Percentiles rank a stretch among this genome's conserved stretches.
phyloP scores from a whole-genome alignment of 305 asterid genomes.

The Fraxinus velutina region DNA sequence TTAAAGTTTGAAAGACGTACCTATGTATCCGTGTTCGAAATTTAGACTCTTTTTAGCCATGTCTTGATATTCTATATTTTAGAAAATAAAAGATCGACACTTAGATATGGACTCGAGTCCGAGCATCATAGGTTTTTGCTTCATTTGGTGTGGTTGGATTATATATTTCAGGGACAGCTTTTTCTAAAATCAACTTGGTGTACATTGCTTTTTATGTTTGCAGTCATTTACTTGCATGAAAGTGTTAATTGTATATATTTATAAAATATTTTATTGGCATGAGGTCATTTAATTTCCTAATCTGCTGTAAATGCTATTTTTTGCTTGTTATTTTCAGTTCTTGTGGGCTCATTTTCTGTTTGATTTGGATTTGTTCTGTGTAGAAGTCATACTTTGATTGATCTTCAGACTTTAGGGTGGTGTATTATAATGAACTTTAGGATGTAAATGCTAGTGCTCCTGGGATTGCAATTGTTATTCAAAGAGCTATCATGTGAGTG shows the following conservation, averaged over 20 bases:
- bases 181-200: neutral
- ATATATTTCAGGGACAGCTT: neutral
- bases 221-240: conserved; percentile 16
- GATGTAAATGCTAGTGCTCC: conserved; percentile 16
- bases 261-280: neutral
- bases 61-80: neutral
- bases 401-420: conserved; percentile 9
- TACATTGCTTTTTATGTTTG: conserved; percentile 10
- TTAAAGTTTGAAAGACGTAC: neutral
- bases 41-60: too few relatives aligned
- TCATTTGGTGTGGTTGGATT: conserved; percentile 14
- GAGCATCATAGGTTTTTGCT: neutral
- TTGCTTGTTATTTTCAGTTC: neutral
- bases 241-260: neutral
- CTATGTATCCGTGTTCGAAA: neutral
- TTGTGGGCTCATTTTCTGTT: neutral
- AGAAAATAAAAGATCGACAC: neutral
- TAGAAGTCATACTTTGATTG: neutral
- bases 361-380: neutral
- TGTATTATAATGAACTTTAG: conserved; percentile 7
- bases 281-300: conserved; percentile 10
- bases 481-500: conserved; percentile 12
- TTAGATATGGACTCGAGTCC: neutral
- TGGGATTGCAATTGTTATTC: neutral
- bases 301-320: neutral